Evolutionary conservation across 2,329 filamentous ascomycete genomes (phyloP).

Genomic region (Ceratocystis papillata): DNA sequence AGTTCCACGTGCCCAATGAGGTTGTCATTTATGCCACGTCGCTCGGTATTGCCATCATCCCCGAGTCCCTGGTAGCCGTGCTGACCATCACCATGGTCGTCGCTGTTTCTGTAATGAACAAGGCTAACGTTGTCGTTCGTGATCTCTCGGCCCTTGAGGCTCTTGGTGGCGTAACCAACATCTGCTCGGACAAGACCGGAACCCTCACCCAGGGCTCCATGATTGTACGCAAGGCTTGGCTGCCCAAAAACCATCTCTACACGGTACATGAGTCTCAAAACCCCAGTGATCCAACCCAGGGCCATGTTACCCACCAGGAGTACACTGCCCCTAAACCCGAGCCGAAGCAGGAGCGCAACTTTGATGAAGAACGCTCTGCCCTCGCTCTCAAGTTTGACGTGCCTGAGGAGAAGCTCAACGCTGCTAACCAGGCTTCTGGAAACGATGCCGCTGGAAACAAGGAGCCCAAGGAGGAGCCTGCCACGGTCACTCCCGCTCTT

Average conservation of each 20-base stretch:
- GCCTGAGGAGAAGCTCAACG: slow-evolving; percentile 44
- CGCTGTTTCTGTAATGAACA: slow-evolving; percentile 53
- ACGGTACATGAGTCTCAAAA: slow-evolving; percentile 51
- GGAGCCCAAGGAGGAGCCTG: slow-evolving; percentile 32
- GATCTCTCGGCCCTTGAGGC: slow-evolving; percentile 58
- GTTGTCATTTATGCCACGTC: slow-evolving; percentile 50
- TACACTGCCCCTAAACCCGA: slow-evolving; percentile 30
- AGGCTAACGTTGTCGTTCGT: slow-evolving; percentile 53
- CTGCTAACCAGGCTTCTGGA: slow-evolving; percentile 4
- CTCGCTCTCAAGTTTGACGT: slow-evolving; percentile 53
- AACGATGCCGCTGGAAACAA: slow-evolving; percentile 26
- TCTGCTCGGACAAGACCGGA: slow-evolving; percentile 64
- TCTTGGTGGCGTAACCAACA: slow-evolving; percentile 59
- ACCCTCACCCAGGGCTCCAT: slow-evolving; percentile 59
- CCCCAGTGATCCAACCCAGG: slow-evolving; percentile 51
- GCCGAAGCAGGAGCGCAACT: slow-evolving; percentile 39
- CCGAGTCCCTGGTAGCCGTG: slow-evolving; percentile 55
- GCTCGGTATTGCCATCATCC: slow-evolving; percentile 52
- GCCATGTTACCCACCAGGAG: slow-evolving; percentile 38
- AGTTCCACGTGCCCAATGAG: slow-evolving; percentile 41
- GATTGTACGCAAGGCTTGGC: slow-evolving; percentile 57
- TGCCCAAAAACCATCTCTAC: slow-evolving; percentile 47
- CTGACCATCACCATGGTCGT: slow-evolving; percentile 61
- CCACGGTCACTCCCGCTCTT: slow-evolving; percentile 41
- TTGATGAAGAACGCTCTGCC: slow-evolving; percentile 49